Evolutionary conservation across 805 yeast species (phyloP), one percentile per base, ranked within the genome.

Genomic region (Candida anglica): DNA sequence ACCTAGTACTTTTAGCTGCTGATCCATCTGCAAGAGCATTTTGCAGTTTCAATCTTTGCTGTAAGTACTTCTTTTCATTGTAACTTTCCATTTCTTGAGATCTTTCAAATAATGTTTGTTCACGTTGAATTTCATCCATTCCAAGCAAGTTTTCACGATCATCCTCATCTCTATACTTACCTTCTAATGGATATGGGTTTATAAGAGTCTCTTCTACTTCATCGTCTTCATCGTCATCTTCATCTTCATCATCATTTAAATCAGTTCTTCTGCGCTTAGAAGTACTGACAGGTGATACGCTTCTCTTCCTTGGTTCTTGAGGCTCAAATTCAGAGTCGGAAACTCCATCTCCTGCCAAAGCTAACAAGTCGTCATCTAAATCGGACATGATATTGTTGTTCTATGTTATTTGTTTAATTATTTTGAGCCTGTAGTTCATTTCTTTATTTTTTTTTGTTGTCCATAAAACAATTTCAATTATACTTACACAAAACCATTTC

Each of bases 311-410:
- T 3, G 35, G 24, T 9, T 34, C 31, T 33, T 46, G 33, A 21
- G 46, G 24, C 20, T 46, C 54, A 13, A 41, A 43, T 28, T 42
- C 52, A n/a, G 51, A 44, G 36, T 48, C 60, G 8, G 55, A 47
- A 16, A 13, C 43, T 16, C 40, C 46, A 17, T 28, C 53, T 40
- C 94, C 98, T 33, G 98, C 98, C 50, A 93, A 75, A 15, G 96
- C 98, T 54, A 91, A 75, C 65, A 93, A 75, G 74, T 93, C 98
- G 58, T 91, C 98, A 56, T 89, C 97, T 53, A 87, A 77, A 48
- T 66, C 95, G 40, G 89, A 81, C 94, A 85, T 85, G 9, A 13
- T 22, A 9, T 9, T 21, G 23, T 9, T 21, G 9, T 21, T 11
- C 23, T 21, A 21, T n/a, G n/a, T n/a, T n/a, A n/a, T n/a, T n/a